phyloP scores from a whole-genome alignment of 306 rosid species.

The Fragaria vesca region DNA sequence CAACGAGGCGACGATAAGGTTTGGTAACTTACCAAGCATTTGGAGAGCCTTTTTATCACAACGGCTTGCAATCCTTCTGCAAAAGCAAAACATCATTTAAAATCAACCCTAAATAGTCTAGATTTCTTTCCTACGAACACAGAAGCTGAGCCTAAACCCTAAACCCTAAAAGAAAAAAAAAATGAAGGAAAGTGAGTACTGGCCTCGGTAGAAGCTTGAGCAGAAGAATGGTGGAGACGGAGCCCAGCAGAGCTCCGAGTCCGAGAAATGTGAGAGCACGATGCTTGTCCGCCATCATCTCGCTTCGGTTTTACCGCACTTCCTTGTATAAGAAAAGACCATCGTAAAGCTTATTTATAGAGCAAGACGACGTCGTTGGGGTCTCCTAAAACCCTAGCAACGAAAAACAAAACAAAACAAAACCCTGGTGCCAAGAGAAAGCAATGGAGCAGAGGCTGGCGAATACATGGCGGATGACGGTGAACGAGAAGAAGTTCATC shows the following conservation, averaged over 20 bases:
- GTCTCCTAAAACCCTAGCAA: no score
- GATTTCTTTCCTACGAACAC: not conserved
- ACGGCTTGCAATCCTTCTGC: constrained; percentile 43
- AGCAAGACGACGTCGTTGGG: no score
- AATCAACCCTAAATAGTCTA: not conserved
- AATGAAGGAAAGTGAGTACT: not conserved
- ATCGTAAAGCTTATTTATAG: no score
- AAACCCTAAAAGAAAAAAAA: not conserved
- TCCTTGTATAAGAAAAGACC: no score
- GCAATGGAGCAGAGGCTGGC: constrained; percentile 75
- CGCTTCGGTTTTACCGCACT: no score
- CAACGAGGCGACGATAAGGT: no score
- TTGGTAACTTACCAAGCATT: constrained; percentile 37
- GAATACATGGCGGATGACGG: constrained; percentile 50
- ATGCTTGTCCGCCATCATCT: constrained; percentile 44
- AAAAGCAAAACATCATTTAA: constrained; percentile 1
- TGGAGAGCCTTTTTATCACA: constrained; percentile 28
- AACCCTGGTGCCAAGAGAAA: no score
- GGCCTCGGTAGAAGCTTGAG: constrained; percentile 51
- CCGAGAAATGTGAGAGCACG: constrained; percentile 58
- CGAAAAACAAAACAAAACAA: no score
- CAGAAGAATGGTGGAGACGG: constrained; percentile 64
- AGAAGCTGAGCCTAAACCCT: not conserved
- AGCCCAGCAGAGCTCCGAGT: constrained; percentile 74
- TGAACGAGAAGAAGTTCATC: constrained; percentile 65